Evolutionary conservation across 2,329 filamentous ascomycete species (phyloP).

Genomic region (Helicocarpus griseus): DNA sequence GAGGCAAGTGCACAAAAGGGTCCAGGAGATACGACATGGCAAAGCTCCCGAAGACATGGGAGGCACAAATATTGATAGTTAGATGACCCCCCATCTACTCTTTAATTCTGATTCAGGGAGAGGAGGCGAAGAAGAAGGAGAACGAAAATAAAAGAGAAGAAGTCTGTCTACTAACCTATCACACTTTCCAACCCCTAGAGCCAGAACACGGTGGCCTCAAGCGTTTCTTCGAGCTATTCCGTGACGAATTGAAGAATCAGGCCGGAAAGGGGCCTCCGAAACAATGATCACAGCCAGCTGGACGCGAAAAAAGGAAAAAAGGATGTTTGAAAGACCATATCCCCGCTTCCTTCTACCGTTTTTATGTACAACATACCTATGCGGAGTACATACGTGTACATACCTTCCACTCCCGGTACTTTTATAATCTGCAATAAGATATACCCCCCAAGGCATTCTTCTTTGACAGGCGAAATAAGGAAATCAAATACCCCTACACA

Average conservation of each 20-base stretch:
- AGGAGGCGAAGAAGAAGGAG: background rate
- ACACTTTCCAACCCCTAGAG: background rate
- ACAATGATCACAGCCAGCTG: background rate
- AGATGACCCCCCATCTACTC: slow-evolving; percentile 2
- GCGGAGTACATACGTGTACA: background rate
- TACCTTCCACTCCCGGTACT: background rate
- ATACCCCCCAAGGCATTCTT: background rate
- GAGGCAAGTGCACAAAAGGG: slow-evolving; percentile 31
- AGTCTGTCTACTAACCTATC: background rate
- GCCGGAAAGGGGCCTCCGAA: slow-evolving; percentile 13
- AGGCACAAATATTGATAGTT: slow-evolving; percentile 31
- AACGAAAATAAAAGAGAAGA: no score
- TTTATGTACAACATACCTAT: background rate
- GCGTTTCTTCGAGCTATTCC: slow-evolving; percentile 20
- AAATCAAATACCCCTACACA: background rate
- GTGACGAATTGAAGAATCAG: slow-evolving; percentile 22
- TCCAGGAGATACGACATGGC: slow-evolving; percentile 33
- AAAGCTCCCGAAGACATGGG: slow-evolving; percentile 34
- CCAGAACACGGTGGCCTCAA: slow-evolving; percentile 12
- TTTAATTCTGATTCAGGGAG: no score
- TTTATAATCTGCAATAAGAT: background rate
- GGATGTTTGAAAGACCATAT: background rate
- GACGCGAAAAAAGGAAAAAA: background rate
- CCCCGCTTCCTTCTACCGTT: background rate
- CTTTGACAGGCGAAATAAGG: no score